Evolutionary conservation across 768 basidiomycete genomes (phyloP).

Genomic region (Inosperma sp.): DNA sequence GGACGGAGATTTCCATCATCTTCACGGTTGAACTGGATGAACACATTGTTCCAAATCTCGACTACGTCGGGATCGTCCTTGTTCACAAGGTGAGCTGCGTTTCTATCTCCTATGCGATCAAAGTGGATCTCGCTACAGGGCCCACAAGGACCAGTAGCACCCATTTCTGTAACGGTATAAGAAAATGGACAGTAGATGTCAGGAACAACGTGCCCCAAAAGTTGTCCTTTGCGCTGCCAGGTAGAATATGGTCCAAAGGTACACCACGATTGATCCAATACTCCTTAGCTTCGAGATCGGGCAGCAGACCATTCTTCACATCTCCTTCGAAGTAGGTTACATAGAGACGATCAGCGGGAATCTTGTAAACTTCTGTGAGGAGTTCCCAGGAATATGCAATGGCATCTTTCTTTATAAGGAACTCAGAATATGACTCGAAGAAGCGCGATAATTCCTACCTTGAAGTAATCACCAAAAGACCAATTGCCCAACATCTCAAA

Average conservation of each 20-base stretch:
- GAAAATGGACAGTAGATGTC: slow-evolving; percentile 8
- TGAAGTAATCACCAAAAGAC: slow-evolving; percentile 99
- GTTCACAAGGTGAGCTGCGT: slow-evolving; percentile 91
- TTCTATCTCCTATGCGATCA: slow-evolving; percentile 96
- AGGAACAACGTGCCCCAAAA: slow-evolving; percentile 79
- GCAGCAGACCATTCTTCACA: slow-evolving; percentile 71
- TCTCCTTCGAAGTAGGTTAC: slow-evolving; percentile 99
- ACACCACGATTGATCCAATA: slow-evolving; percentile 90
- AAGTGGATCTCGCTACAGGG: slow-evolving; percentile 98
- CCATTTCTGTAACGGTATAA: slow-evolving; percentile 78
- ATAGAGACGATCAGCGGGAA: slow-evolving; percentile 88
- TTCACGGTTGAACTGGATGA: slow-evolving; percentile 98
- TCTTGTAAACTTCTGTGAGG: slow-evolving; percentile 80
- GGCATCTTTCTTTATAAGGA: slow-evolving; percentile 73
- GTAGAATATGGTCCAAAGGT: slow-evolving; percentile 82
- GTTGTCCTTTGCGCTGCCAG: slow-evolving; percentile 95
- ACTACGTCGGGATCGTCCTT: slow-evolving; percentile 95
- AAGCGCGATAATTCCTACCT: slow-evolving; percentile 45
- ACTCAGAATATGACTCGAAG: slow-evolving; percentile 8
- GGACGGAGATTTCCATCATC: slow-evolving; percentile 72
- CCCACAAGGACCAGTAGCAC: slow-evolving; percentile 95
- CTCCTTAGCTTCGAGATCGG: slow-evolving; percentile 85
- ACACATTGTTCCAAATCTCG: slow-evolving; percentile 99
- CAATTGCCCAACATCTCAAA: slow-evolving; percentile 99
- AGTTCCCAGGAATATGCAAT: slow-evolving; percentile 93